phyloP scores from a whole-genome alignment of 768 basidiomycete genomes.

The Stropharia rugosoannulata region DNA sequence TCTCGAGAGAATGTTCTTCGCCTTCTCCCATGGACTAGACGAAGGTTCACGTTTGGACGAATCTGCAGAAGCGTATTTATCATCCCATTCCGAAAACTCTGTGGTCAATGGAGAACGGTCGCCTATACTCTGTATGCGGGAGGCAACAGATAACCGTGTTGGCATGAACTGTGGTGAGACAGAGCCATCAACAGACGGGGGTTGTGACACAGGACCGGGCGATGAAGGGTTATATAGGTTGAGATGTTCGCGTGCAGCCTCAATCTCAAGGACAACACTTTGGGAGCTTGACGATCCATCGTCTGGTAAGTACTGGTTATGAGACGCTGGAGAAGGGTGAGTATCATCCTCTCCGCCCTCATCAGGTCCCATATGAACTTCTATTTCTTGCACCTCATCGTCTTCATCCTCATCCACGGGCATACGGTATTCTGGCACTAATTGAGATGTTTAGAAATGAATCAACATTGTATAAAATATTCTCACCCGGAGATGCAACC shows the following conservation, averaged over 20 bases:
- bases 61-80: conserved; percentile 38
- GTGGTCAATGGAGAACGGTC: conserved; percentile 56
- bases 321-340: conserved; percentile 51
- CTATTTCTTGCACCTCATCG: conserved; percentile 43
- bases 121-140: conserved; percentile 47
- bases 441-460: conserved; percentile 4
- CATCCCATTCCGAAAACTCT: conserved; percentile 54
- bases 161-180: conserved; percentile 58
- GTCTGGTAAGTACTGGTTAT: conserved; percentile 44
- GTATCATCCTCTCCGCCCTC: conserved; percentile 45
- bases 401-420: conserved; percentile 61
- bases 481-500: conserved; percentile 72
- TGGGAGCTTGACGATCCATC: conserved; percentile 59
- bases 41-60: conserved; percentile 60
- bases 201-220: conserved; percentile 40
- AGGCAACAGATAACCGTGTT: conserved; percentile 58
- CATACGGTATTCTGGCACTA: conserved; percentile 64
- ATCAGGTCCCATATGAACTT: conserved; percentile 42
- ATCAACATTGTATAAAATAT: background rate
- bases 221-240: conserved; percentile 13
- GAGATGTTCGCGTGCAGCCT: conserved; percentile 49
- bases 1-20: conserved; percentile 66
- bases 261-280: conserved; percentile 61
- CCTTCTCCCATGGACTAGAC: conserved; percentile 68
- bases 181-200: conserved; percentile 43